Percentiles rank a stretch among this genome's conserved stretches.
phyloP scores from a whole-genome alignment of 2,329 filamentous ascomycete species.

The Ascochyta koolunga region DNA sequence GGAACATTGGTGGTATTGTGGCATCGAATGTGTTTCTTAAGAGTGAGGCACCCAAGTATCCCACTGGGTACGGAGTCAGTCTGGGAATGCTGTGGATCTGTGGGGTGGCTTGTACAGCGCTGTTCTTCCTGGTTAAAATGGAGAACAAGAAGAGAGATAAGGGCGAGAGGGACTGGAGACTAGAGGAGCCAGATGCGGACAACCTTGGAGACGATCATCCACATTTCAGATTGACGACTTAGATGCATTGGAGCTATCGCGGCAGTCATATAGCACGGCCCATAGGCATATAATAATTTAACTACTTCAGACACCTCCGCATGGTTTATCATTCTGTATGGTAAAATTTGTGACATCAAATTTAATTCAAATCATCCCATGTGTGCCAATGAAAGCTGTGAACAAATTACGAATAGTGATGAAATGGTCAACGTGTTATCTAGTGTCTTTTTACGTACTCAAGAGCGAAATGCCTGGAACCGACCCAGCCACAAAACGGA shows the following conservation, averaged over 20 bases:
- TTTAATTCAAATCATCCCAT: no score
- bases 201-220: slow-evolving; percentile 62
- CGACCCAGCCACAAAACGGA: no score
- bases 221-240: slow-evolving; percentile 53
- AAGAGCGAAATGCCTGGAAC: no score
- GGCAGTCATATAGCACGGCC: no score
- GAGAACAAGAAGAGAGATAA: slow-evolving; percentile 58
- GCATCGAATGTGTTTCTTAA: slow-evolving; percentile 58
- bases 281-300: no score
- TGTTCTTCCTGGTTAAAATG: slow-evolving; percentile 50
- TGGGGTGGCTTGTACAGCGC: slow-evolving; percentile 49
- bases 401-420: no score
- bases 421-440: no score
- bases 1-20: slow-evolving; percentile 59
- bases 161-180: slow-evolving; percentile 54
- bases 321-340: no score
- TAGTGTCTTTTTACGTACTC: no score
- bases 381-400: no score
- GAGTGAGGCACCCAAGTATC: slow-evolving; percentile 54
- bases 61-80: slow-evolving; percentile 56
- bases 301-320: no score
- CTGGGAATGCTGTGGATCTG: slow-evolving; percentile 59
- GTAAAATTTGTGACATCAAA: no score
- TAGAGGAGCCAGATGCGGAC: slow-evolving; percentile 50
- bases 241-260: not conserved